Evolutionary conservation across 257 asterid species (phyloP), one percentile per base, ranked within the genome.

Genomic region (Thymus quinquecostatus): DNA sequence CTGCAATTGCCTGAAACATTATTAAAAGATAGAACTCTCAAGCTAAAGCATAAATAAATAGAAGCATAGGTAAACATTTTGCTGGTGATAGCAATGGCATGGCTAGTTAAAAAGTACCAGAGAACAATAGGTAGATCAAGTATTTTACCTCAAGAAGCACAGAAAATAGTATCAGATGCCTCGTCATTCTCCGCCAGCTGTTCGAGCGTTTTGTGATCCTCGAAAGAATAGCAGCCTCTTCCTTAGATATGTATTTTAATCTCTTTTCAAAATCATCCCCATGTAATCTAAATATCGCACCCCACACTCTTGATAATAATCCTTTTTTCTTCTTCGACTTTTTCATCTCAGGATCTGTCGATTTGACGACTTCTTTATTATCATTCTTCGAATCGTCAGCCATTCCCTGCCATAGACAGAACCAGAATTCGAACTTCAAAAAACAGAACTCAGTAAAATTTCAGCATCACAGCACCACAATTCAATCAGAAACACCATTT

Each of bases 261-360:
- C 98, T 83, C 86, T 91, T 91, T 85, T 91, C 98, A 63, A 89
- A 89, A 82, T 94, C 96, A 54, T 89, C 93, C 63, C 89, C 85
- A 50, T 71, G 85, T 33, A 76, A 74, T 80, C 97, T 77, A 71
- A 87, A 88, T 70, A 94, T 57, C 40, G 83, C 85, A 78, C 78
- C 82, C 96, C 96, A 94, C 57, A 89, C 60, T 84, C 92, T 88
- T 44, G 97, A 88, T 30, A 91, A 51, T 60, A 88, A 32, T 33
- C 99, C 97, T 77, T 82, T 86, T 72, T 84, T 88, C 85, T 90
- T 87, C 81, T 88, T 83, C 38, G 63, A 69, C 67, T 56, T 80
- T 70, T 83, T 86, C 60, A 43, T 68, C 78, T 82, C 89, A 57
- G 81, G 40, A 64, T 84, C 92, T 11, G 74, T 69, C 43, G 81